Base-by-base conservation (phyloP, 2,329 filamentous ascomycete genomes). In the Ceratocystis harringtonii region DNA sequence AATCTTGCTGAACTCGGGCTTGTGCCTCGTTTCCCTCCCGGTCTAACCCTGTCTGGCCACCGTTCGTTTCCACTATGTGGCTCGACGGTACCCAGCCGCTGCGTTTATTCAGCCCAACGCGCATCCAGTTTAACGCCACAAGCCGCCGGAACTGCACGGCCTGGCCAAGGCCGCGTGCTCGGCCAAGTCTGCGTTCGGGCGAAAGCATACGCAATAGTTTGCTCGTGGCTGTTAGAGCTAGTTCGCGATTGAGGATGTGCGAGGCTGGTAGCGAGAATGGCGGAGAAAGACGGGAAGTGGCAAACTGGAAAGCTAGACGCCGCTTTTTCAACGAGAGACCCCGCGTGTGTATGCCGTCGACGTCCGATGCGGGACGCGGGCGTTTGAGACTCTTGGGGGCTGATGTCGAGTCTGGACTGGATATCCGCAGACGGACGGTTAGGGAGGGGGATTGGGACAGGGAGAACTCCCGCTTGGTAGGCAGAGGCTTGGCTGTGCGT, bases 181-280 rank as follows among this genome's bases (percentile, higher is more conserved):
- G 55, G 17, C 71, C 70, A 12, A 74, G 71, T 7, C 74, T 70
- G 12, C 76, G 75, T 19, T 76, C 70, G 22, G 78, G 72, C 3
- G 78, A 76, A 0, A 79, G 77, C 66, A 80, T 74, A 70, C 79
- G 79, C 36, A 80, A 70, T 63, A 82, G 79, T 2, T 58, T 78
- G 75, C 69, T 76, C 79, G 68, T 80, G 77, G 3, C 78, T 77
- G 1, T 69, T 0, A 76, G 73, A 10, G 74, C 71, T 12, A 76
- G 78, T 65, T 83, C 84, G 30, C 84, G 80, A 72, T 85, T 83
- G 63, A 86, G 78, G 66, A 89, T 87, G 70, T 89, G 85, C 55
- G 85, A 84, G 2, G 87, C 84, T 0, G 87, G 87, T 32, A 82
- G 78, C 0, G 86, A 88, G 73, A 84, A 90, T 1, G 87, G 86